Base-by-base conservation (phyloP, 352 stramenopile genomes). In the Aphanomyces invadans region DNA sequence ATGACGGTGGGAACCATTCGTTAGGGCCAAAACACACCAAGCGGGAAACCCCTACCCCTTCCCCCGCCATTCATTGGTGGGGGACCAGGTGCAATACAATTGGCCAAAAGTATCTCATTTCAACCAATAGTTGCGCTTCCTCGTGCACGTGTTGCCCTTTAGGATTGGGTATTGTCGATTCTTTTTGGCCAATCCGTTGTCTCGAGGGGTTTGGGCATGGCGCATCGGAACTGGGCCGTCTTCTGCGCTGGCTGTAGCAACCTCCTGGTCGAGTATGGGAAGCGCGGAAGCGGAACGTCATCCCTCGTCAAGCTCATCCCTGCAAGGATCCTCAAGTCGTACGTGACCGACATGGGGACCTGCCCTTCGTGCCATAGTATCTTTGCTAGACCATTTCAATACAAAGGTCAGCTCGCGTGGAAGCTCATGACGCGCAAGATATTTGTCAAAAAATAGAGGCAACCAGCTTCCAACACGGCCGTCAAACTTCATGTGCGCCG, bases 341-440 rank as follows among this genome's bases (percentile, higher is more conserved):
- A 33, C 55, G 11, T 64, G 19, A 46, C 3, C n/a, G 32, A 45
- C 21, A 64, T 64, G 55, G 55, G 55, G 19, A 52, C 23, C 21
- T 64, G 55, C 26, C 55, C 55, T 0, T 28, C n/a, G 2, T 64
- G 55, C 39, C 31, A n/a, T 21, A 39, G 4, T 49, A 38, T 64
- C 36, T 64, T 64, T 52, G 55, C 55, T 4, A n/a, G 55, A 21
- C 55, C 55, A 9, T 51, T 64, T 12, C 55, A 38, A 2, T 64
- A 64, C 55, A 64, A 64, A 29, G 55, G 55, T n/a, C 55, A 52
- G 25, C 23, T 31, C 1, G 55, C 55, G 55, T 64, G 55, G 55
- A 64, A 64, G 25, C 55, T 64, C n/a, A 36, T 64, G 38, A 64
- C 55, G 17, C 31, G 46, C 1, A 64, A 52, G 39, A 64, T 64